Conservation (phyloP, 371 early-diverging fungal genomes). For the Mortierella sp. region DNA sequence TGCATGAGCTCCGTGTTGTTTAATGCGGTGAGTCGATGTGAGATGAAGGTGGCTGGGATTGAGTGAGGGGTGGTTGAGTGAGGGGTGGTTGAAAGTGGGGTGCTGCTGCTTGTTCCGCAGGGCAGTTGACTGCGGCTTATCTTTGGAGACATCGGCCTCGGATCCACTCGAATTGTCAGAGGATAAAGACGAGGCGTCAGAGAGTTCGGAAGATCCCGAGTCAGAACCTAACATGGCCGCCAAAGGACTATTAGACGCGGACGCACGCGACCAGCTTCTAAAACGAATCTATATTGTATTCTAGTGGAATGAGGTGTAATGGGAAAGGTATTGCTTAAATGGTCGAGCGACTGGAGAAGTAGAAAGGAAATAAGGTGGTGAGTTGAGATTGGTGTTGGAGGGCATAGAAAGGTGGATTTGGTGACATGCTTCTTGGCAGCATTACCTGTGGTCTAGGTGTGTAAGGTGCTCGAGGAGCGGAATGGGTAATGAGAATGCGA, state of each 20-base stretch:
- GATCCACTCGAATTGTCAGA: constrained; percentile 53
- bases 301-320: background rate
- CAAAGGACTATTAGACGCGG: constrained; percentile 4
- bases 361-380: background rate
- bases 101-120: constrained; percentile 8
- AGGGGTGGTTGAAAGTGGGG: too few species aligned
- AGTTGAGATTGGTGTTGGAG: background rate
- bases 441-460: background rate
- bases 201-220: constrained; percentile 56
- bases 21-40: background rate
- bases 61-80: background rate
- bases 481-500: background rate
- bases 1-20: background rate
- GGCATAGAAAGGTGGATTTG: background rate
- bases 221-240: constrained; percentile 42
- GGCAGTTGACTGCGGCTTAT: constrained; percentile 6
- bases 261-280: background rate
- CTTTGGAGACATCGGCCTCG: constrained; percentile 19
- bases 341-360: background rate
- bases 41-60: background rate
- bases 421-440: background rate
- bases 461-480: background rate
- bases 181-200: constrained; percentile 51
- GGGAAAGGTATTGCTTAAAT: background rate
- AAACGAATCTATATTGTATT: background rate